Conservation (phyloP, 805 yeast genomes). For the Candida verbasci region DNA sequence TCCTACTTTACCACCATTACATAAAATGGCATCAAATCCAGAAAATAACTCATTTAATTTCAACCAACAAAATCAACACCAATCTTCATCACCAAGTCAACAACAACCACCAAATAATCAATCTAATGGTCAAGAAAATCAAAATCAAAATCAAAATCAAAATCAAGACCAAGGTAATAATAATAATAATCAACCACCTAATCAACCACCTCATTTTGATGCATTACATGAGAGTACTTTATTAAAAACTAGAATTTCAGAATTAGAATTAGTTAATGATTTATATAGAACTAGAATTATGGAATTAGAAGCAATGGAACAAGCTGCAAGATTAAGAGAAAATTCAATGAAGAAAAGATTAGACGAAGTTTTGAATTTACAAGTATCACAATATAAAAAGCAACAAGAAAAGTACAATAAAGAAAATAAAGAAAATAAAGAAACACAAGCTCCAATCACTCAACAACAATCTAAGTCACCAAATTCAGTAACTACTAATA, state of each 20-base stretch:
- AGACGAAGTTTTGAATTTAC: slow-evolving; percentile 31
- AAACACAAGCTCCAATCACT: background rate
- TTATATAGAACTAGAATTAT: slow-evolving; percentile 75
- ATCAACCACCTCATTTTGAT: slow-evolving; percentile 8
- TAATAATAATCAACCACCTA: slow-evolving; percentile 10
- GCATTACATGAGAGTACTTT: slow-evolving; percentile 28
- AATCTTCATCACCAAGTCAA: too few relatives aligned
- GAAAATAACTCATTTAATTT: background rate
- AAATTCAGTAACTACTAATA: too few relatives aligned
- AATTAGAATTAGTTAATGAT: slow-evolving; percentile 87
- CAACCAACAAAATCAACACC: slow-evolving; percentile 8
- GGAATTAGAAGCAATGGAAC: slow-evolving; percentile 73
- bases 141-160: slow-evolving; percentile 7
- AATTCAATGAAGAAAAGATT: slow-evolving; percentile 43
- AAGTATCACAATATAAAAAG: slow-evolving; percentile 1
- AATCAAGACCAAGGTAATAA: slow-evolving; percentile 8
- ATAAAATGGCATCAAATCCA: slow-evolving; percentile 2
- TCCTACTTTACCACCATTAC: slow-evolving; percentile 11
- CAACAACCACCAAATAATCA: slow-evolving; percentile 5
- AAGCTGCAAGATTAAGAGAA: slow-evolving; percentile 50
- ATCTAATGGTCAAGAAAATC: slow-evolving; percentile 5
- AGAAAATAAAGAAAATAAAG: background rate
- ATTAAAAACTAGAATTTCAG: slow-evolving; percentile 75
- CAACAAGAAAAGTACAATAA: slow-evolving; percentile 1
- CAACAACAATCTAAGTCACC: background rate